Base-by-base conservation (phyloP, 2,329 filamentous ascomycete genomes). In the Gaeumannomyces sp. region DNA sequence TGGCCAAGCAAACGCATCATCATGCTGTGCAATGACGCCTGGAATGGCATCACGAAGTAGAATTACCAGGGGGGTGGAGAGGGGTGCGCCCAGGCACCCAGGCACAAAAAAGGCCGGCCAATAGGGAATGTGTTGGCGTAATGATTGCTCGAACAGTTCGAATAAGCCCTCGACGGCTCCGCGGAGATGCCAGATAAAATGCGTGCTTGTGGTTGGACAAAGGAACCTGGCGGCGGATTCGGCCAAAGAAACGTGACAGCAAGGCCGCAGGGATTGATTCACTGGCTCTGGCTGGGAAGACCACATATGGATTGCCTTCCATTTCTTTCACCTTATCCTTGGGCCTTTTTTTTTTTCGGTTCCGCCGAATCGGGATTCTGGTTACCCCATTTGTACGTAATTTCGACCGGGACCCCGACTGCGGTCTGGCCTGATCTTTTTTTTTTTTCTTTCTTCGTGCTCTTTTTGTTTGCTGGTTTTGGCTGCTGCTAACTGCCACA, bases 311-410 rank as follows among this genome's bases (percentile, higher is more conserved):
- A n/a, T n/a, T n/a, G n/a, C n/a, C n/a, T n/a, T n/a, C n/a, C n/a
- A n/a, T 35, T 22, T 60, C 3, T 16, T 35, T 13, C 4, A 11
- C 19, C 14, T 60, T 60, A 22, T 35, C 29, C 29, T 4, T n/a
- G n/a, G n/a, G 19, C 11, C 4, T 28, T 22, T 60, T 31, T 28
- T 3, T 25, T 59, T 25, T 27, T 59, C 29, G 14, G 35, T 60
- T 61, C 45, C 19, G 13, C 25, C 7, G n/a, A 28, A 61, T 28
- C 13, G 50, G 29, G 29, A 35, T 63, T 63, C 25, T 33, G 31
- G 53, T 63, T 63, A 63, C 50, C 62, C 58, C 50, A 63, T 63
- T 63, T 63, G 62, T 63, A 63, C 62, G 62, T 63, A 63, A 63
- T 63, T 38, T 45, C 22, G 1, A 59, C 57, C 11, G 33, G 58